A percentile compares a stretch with the other conserved stretches of the same genome.
Conservation (phyloP, 441 rosid species). For the Geranium incanum region DNA sequence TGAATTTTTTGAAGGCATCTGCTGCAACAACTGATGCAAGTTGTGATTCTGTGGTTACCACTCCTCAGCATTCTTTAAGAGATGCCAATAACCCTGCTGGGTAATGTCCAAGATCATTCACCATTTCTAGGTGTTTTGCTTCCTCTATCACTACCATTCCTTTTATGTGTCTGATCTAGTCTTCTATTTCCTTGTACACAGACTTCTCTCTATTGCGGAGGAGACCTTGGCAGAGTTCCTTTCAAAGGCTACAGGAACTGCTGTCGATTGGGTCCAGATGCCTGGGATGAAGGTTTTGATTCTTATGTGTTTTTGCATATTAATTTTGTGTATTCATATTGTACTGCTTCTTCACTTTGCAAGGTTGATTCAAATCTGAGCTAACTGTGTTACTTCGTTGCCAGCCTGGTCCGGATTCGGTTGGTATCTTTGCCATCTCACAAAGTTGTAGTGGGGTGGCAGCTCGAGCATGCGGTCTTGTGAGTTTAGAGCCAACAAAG, state of each 20-base stretch:
- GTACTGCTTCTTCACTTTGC: too few species aligned
- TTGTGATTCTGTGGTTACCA: conserved; percentile 83
- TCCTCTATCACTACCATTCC: too few species aligned
- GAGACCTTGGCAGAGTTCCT: conserved; percentile 73
- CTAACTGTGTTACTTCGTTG: conserved; percentile 15
- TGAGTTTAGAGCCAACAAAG: conserved; percentile 92
- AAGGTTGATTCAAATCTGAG: conserved; percentile 4
- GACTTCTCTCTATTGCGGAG: conserved; percentile 97
- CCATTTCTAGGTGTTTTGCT: too few species aligned
- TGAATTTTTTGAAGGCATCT: conserved; percentile 42
- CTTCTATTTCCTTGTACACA: conserved; percentile 20
- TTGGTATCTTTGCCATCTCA: conserved; percentile 99
- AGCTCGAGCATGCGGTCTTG: conserved; percentile 99
- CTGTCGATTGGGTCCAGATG: conserved; percentile 99
- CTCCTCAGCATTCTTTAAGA: conserved; percentile 46
- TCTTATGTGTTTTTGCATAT: conserved; percentile 9
- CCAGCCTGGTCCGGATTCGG: conserved; percentile 99
- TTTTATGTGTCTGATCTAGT: neutral
- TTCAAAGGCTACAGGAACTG: conserved; percentile 99
- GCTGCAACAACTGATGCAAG: conserved; percentile 61
- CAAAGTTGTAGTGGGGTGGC: conserved; percentile 99
- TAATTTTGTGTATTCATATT: neutral
- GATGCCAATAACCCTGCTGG: conserved; percentile 98
- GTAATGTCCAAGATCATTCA: conserved; percentile 29
- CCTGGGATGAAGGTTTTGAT: conserved; percentile 97